Percentiles rank a stretch among this genome's conserved stretches.
These are phyloP conservation scores for Backusella liffmaniae DNA, from an alignment of 192 early-diverging fungal genomes.

Conservation along the genomic window DNA sequence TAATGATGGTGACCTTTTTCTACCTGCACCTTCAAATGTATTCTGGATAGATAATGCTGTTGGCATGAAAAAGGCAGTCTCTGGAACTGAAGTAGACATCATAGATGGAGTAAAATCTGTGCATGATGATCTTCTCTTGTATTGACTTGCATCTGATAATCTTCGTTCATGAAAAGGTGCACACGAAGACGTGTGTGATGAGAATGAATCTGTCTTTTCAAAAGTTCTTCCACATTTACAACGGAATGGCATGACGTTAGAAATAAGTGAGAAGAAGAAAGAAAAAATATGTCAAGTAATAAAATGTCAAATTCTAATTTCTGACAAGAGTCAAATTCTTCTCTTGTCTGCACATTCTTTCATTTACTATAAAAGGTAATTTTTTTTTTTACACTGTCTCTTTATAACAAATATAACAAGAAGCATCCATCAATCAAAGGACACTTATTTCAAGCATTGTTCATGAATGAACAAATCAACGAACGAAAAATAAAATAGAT, in stretches of 20 bases:
- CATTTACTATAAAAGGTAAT: background rate
- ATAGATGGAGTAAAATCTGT: background rate
- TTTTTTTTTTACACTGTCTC: too few relatives aligned
- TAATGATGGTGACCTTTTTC: background rate
- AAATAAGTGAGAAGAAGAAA: background rate
- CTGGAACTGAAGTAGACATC: background rate
- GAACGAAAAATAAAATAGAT: background rate
- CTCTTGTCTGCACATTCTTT: background rate
- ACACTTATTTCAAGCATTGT: background rate
- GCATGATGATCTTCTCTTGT: background rate
- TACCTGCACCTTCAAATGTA: background rate
- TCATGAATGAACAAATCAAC: background rate
- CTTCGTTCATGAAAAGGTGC: conserved; percentile 1
- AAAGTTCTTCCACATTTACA: conserved; percentile 14
- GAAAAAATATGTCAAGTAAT: background rate
- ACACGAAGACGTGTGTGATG: background rate
- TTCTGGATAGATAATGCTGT: background rate
- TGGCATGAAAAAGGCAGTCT: background rate
- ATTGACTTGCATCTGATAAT: background rate
- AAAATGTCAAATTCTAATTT: background rate
- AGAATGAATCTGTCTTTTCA: conserved; percentile 12
- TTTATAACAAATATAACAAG: background rate
- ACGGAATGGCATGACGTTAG: conserved; percentile 3
- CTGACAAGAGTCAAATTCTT: background rate
- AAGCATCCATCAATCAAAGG: background rate